Percentiles rank a stretch among this genome's conserved stretches.
These are phyloP conservation scores for Trichoderma sp. DNA, from an alignment of 2,329 filamentous ascomycete species.

Conservation along the genomic window DNA sequence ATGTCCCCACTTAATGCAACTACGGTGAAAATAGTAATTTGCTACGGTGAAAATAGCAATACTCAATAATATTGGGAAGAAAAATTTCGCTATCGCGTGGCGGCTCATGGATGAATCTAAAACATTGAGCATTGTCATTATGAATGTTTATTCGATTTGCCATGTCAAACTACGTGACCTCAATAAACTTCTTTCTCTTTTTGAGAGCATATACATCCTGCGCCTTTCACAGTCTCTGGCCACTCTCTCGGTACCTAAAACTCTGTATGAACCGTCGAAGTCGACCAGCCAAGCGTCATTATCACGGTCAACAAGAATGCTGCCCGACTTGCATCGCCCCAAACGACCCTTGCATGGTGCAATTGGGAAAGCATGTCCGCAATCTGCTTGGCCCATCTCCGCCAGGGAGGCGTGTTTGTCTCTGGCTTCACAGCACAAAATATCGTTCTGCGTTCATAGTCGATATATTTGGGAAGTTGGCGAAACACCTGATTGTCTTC, in stretches of 20 bases:
- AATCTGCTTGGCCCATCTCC: not conserved
- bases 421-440: not conserved
- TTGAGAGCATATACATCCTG: not conserved
- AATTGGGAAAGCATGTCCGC: not conserved
- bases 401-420: not conserved
- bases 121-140: not conserved
- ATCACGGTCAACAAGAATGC: accelerated
- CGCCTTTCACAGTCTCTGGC: not conserved
- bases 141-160: not conserved
- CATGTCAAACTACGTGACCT: not conserved
- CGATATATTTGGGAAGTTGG: not conserved
- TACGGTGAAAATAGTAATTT: not conserved
- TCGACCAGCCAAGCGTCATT: not conserved
- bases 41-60: not conserved
- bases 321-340: not conserved
- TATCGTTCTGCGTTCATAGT: not conserved
- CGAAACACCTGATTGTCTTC: not conserved
- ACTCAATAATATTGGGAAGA: too few species aligned
- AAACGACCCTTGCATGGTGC: not conserved
- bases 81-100: too few species aligned
- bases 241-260: not conserved
- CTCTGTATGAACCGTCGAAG: not conserved
- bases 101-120: too few species aligned
- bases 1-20: not conserved
- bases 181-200: not conserved